These are phyloP conservation scores for Fusarium protoensiforme DNA, from an alignment of 2,329 filamentous ascomycete genomes.

Conservation along the genomic window DNA sequence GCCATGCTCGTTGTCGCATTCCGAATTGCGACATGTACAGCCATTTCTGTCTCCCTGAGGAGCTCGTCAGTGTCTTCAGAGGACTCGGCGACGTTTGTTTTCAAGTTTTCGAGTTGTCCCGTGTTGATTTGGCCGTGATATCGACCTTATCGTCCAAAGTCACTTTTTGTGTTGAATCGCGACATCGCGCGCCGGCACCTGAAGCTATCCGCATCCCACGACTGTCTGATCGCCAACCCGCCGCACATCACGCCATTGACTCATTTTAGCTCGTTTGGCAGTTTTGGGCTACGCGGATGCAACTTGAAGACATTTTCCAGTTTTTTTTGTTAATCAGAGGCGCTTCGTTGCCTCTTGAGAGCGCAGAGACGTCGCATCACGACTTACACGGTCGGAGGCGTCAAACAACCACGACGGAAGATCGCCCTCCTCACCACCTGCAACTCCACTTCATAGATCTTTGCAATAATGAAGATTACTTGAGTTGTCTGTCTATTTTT, in stretches of 20 bases:
- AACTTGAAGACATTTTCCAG: conserved; percentile 12
- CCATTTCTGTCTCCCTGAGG: conserved; percentile 3
- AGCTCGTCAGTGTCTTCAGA: conserved; percentile 20
- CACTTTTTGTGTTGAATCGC: conserved; percentile 40
- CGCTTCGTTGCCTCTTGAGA: background rate
- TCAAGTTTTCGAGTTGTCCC: conserved; percentile 21
- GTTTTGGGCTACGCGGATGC: background rate
- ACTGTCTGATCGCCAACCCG: conserved; percentile 33
- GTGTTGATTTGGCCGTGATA: conserved; percentile 11
- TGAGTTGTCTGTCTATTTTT: background rate
- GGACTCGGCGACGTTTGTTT: conserved; percentile 24
- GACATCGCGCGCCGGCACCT: conserved; percentile 38
- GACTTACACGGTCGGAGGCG: conserved; percentile 45
- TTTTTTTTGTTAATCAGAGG: conserved; percentile 29
- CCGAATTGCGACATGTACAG: conserved; percentile 39
- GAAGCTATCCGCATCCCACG: conserved; percentile 49
- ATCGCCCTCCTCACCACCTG: background rate
- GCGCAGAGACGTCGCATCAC: conserved; percentile 24
- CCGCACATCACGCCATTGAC: conserved; percentile 25
- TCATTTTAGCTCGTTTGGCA: background rate
- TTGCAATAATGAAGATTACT: background rate
- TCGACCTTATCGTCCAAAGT: conserved; percentile 39
- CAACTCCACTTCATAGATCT: background rate
- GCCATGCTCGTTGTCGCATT: conserved; percentile 48
- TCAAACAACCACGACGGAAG: conserved; percentile 21